Evolutionary conservation across 805 yeast species (phyloP).

Genomic region (Ogataea methanolica): DNA sequence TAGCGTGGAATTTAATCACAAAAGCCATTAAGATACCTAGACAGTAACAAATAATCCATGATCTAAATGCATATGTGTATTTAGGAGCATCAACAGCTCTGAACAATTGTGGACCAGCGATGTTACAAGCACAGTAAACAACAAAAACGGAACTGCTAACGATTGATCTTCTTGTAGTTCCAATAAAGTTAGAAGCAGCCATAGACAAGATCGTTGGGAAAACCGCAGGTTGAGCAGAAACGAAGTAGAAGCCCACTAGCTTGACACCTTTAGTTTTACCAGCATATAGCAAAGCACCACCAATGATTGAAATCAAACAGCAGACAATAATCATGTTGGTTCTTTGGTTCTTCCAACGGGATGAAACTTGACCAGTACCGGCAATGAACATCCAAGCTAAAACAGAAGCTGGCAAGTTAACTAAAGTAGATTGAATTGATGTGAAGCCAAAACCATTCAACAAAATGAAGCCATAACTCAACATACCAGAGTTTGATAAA

Average conservation of each 20-base stretch:
- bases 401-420: conserved; percentile 36
- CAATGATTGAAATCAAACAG: conserved; percentile 20
- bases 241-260: conserved; percentile 29
- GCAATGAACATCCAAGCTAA: conserved; percentile 29
- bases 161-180: conserved; percentile 59
- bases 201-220: conserved; percentile 23
- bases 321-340: conserved; percentile 26
- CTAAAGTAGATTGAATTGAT: conserved; percentile 28
- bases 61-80: conserved; percentile 52
- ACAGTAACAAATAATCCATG: conserved; percentile 47
- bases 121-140: conserved; percentile 60
- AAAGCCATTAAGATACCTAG: conserved; percentile 14
- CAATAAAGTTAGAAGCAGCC: conserved; percentile 45
- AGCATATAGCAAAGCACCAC: conserved; percentile 29
- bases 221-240: conserved; percentile 24
- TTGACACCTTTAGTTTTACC: conserved; percentile 19
- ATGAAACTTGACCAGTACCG: conserved; percentile 21
- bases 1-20: conserved; percentile 5
- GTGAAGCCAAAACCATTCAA: conserved; percentile 31
- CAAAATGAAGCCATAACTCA: conserved; percentile 42
- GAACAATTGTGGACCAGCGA: conserved; percentile 71
- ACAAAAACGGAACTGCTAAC: conserved; percentile 52
- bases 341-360: conserved; percentile 29
- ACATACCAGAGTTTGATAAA: conserved; percentile 41
- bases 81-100: conserved; percentile 49